These are phyloP conservation scores for Paspalum notatum DNA, from an alignment of 176 grass and related monocot species.

Conservation along the genomic window DNA sequence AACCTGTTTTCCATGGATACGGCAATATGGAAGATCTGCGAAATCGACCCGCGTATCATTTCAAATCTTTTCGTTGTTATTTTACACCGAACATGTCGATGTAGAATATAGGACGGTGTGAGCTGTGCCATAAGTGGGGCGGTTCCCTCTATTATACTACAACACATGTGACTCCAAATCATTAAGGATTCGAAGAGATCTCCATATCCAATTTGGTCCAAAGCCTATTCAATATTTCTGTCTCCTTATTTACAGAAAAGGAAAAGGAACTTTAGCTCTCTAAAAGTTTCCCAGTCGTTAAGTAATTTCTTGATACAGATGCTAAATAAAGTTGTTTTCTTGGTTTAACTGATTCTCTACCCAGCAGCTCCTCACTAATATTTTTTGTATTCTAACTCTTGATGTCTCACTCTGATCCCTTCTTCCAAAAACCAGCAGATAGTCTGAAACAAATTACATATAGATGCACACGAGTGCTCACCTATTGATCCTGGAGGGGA, in stretches of 20 bases:
- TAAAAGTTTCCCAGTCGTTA: background rate
- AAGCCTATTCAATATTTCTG: constrained; percentile 10
- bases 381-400: background rate
- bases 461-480: constrained; percentile 34
- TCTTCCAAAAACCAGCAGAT: constrained; percentile 1
- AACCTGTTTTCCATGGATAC: constrained; percentile 36
- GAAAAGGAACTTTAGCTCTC: background rate
- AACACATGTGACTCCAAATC: constrained; percentile 37
- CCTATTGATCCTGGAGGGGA: constrained; percentile 92
- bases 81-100: constrained; percentile 3
- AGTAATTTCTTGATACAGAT: background rate
- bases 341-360: background rate
- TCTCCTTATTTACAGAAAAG: background rate
- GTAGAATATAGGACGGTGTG: constrained; percentile 22
- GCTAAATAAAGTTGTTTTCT: background rate
- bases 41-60: constrained; percentile 43
- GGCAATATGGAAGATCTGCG: constrained; percentile 37
- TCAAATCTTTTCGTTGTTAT: constrained; percentile 25
- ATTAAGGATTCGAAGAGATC: constrained; percentile 38
- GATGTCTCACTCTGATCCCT: background rate
- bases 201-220: constrained; percentile 23
- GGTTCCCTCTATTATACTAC: constrained; percentile 35
- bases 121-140: background rate
- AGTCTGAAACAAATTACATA: background rate
- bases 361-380: background rate